Conservation (phyloP, 176 grass and related monocot genomes). For the Triticum aestivum region IWGSC_CS_RefSeq_v2.1 NC_057809.1:524771865-524772364, state of each 20-base stretch:
- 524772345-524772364: neutral
- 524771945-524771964: neutral
- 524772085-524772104: neutral
- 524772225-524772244: slow-evolving; percentile 63
- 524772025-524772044: neutral
- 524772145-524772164: neutral
- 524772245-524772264: slow-evolving; percentile 49
- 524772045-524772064: neutral
- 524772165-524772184: neutral
- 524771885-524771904: neutral
- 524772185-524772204: neutral
- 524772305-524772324: neutral
- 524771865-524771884: neutral
- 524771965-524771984: neutral
- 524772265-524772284: slow-evolving; percentile 57
- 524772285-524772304: neutral
- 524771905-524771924: neutral
- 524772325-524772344: neutral
- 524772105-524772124: neutral
- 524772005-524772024: neutral
- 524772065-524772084: neutral
- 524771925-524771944: neutral
- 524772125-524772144: neutral
- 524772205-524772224: slow-evolving; percentile 67
- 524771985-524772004: neutral